These are phyloP conservation scores for Blumeriella jaapii DNA, from an alignment of 2,329 filamentous ascomycete species.

Conservation along the genomic window DNA sequence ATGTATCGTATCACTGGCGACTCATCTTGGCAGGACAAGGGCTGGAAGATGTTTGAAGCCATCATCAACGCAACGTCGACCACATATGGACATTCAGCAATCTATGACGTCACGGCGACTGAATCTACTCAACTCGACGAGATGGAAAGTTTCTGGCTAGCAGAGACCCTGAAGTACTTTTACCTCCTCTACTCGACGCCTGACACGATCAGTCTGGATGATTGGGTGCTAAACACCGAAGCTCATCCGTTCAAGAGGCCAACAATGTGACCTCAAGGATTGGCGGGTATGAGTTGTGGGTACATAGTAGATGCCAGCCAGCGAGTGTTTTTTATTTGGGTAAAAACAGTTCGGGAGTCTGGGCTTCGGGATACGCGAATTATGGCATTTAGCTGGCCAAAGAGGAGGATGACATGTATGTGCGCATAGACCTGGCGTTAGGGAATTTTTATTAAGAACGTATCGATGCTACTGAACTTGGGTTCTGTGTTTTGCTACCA, in stretches of 20 bases:
- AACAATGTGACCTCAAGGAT: background rate
- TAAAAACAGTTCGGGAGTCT: too few relatives aligned
- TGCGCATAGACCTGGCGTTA: too few relatives aligned
- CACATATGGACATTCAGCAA: conserved; percentile 56
- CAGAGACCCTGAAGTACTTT: conserved; percentile 88
- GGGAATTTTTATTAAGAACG: too few relatives aligned
- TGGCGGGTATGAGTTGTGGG: too few relatives aligned
- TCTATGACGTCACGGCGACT: conserved; percentile 47
- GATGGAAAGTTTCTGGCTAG: conserved; percentile 87
- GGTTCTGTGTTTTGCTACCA: too few relatives aligned
- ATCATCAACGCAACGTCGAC: conserved; percentile 57
- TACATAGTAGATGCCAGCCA: too few relatives aligned
- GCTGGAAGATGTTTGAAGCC: conserved; percentile 75
- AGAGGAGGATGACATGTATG: too few relatives aligned
- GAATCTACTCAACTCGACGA: conserved; percentile 38
- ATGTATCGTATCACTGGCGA: conserved; percentile 86
- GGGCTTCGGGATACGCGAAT: too few relatives aligned
- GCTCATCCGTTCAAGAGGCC: conserved; percentile 28
- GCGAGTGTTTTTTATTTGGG: too few relatives aligned
- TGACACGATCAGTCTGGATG: conserved; percentile 48
- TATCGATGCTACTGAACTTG: too few relatives aligned
- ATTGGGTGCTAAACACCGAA: conserved; percentile 46
- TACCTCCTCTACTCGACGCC: conserved; percentile 69
- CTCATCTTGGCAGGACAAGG: conserved; percentile 61
- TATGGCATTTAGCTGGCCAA: too few relatives aligned